Percentiles rank a stretch among this genome's conserved stretches.
Conservation (phyloP, 805 yeast species). For the Candida silvatica region DNA sequence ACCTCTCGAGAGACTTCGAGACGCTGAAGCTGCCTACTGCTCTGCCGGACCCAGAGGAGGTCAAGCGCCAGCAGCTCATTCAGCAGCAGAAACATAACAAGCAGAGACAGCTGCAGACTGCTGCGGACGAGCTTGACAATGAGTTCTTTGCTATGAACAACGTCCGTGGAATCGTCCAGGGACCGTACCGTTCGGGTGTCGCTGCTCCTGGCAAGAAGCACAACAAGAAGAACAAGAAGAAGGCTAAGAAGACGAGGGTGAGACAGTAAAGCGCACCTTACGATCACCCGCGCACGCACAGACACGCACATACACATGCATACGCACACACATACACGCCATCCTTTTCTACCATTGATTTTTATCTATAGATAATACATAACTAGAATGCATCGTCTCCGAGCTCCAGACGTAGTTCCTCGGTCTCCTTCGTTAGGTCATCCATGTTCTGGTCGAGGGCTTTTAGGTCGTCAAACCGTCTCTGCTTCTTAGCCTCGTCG, state of each 20-base stretch:
- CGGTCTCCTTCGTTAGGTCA: slow-evolving; percentile 47
- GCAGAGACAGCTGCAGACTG: slow-evolving; percentile 27
- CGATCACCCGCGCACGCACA: background rate
- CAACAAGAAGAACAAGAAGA: slow-evolving; percentile 46
- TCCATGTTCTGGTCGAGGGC: slow-evolving; percentile 47
- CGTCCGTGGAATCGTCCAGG: slow-evolving; percentile 52
- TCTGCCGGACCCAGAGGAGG: background rate
- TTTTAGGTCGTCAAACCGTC: slow-evolving; percentile 71
- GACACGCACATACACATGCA: too few species aligned
- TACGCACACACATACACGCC: background rate
- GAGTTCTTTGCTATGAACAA: slow-evolving; percentile 72
- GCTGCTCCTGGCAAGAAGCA: slow-evolving; percentile 61
- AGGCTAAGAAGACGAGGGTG: slow-evolving; percentile 11
- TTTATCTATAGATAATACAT: background rate
- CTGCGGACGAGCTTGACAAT: slow-evolving; percentile 75
- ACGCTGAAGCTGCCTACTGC: slow-evolving; percentile 49
- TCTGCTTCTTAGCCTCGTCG: slow-evolving; percentile 47
- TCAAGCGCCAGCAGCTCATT: background rate
- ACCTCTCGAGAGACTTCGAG: slow-evolving; percentile 60
- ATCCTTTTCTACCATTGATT: background rate
- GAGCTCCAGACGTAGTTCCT: slow-evolving; percentile 34
- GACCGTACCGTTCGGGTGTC: slow-evolving; percentile 63
- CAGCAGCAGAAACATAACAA: background rate
- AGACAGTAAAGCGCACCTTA: background rate
- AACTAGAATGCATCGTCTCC: slow-evolving; percentile 41